A percentile compares a stretch with the other conserved stretches of the same genome.
These are phyloP conservation scores for Mycotypha africana DNA, from an alignment of 371 early-diverging fungal genomes.

Conservation along the genomic window DNA sequence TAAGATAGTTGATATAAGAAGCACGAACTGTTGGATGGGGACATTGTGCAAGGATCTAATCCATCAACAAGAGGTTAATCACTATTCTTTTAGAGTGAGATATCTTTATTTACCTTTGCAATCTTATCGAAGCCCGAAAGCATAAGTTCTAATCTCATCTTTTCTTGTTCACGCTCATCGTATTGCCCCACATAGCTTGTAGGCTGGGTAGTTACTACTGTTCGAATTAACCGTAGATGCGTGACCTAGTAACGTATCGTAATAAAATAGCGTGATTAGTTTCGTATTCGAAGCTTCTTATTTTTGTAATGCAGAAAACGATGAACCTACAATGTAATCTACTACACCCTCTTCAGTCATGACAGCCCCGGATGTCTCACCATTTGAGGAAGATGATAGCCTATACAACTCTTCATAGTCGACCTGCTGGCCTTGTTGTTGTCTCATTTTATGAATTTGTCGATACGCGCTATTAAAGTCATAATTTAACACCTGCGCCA, in stretches of 20 bases:
- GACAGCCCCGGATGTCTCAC: conserved; percentile 25
- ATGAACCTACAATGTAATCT: conserved; percentile 36
- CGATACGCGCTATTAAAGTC: conserved; percentile 44
- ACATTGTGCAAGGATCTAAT: conserved; percentile 40
- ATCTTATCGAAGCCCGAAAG: conserved; percentile 46
- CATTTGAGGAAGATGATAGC: too few species aligned
- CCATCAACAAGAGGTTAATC: too few species aligned
- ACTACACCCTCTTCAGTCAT: conserved; percentile 53
- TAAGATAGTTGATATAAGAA: conserved; percentile 35
- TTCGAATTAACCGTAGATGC: conserved; percentile 40
- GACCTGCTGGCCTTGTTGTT: conserved; percentile 8
- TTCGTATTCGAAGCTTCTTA: too few species aligned
- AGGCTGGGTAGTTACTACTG: conserved; percentile 37
- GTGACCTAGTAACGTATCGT: conserved; percentile 19
- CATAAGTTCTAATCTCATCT: conserved; percentile 43
- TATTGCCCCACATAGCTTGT: conserved; percentile 29
- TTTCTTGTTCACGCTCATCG: conserved; percentile 39
- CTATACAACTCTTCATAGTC: conserved; percentile 8
- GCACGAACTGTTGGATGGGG: conserved; percentile 58
- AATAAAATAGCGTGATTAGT: too few species aligned
- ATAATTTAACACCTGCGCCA: conserved; percentile 39
- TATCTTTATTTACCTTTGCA: conserved; percentile 25
- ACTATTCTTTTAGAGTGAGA: too few species aligned
- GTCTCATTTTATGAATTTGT: conserved; percentile 28
- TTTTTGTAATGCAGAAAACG: neutral